These are phyloP conservation scores for Hyphodiscus sp. DNA, from an alignment of 2,329 filamentous ascomycete species.

Conservation along the genomic window DNA sequence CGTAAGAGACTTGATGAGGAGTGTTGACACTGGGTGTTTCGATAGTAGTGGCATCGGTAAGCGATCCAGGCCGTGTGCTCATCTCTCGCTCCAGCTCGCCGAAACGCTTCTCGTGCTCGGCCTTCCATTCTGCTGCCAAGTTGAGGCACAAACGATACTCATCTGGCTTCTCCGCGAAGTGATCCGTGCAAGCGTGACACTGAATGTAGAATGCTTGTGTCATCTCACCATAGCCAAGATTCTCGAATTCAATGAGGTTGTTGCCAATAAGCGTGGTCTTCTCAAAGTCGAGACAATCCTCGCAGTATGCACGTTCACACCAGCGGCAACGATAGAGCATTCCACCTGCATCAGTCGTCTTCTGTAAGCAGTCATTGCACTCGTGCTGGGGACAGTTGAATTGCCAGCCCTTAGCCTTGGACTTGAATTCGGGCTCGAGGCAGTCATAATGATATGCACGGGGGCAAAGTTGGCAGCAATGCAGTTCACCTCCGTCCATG, in stretches of 20 bases:
- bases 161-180: constrained; percentile 28
- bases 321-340: constrained; percentile 45
- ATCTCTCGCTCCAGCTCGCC: constrained; percentile 6
- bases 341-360: constrained; percentile 37
- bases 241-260: constrained; percentile 44
- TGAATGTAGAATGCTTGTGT: constrained; percentile 45
- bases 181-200: constrained; percentile 39
- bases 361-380: constrained; percentile 46
- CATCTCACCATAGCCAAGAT: constrained; percentile 38
- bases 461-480: constrained; percentile 46
- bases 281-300: constrained; percentile 51
- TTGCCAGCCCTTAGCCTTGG: constrained; percentile 37
- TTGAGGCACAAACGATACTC: constrained; percentile 26
- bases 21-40: constrained; percentile 26
- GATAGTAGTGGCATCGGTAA: constrained; percentile 31
- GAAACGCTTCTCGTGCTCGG: constrained; percentile 17
- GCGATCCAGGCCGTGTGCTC: constrained; percentile 13
- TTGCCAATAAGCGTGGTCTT: constrained; percentile 43
- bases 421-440: constrained; percentile 34
- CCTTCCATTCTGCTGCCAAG: constrained; percentile 24
- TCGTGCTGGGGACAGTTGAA: constrained; percentile 51
- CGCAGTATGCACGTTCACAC: constrained; percentile 50
- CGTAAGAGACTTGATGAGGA: constrained; percentile 15
- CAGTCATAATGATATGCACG: constrained; percentile 47
- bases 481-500: constrained; percentile 40